Evolutionary conservation across 1,284 basidiomycete genomes (phyloP).

Genomic region (Trichosporon inkin): DNA sequence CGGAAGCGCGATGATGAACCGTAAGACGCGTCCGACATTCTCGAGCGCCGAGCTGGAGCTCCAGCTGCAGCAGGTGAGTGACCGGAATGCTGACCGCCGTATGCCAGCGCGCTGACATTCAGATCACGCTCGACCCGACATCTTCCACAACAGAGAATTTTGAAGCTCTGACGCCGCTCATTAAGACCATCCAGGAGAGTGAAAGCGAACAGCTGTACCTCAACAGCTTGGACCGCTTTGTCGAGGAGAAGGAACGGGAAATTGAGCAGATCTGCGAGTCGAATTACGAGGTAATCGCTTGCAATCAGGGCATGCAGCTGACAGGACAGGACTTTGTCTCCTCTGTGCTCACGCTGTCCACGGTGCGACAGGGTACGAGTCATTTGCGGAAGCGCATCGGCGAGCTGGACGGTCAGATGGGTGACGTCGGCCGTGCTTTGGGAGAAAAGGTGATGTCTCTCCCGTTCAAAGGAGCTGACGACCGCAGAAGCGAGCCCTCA

Average conservation of each 20-base stretch:
- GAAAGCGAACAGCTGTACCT: constrained; percentile 89
- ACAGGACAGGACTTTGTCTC: constrained; percentile 74
- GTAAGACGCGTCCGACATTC: constrained; percentile 45
- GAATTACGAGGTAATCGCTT: constrained; percentile 68
- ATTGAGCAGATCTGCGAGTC: constrained; percentile 93
- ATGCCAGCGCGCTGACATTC: constrained; percentile 2
- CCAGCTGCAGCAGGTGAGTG: constrained; percentile 47
- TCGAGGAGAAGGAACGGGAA: constrained; percentile 88
- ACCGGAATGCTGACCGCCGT: background rate
- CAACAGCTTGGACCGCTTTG: constrained; percentile 75
- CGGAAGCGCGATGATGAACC: constrained; percentile 30
- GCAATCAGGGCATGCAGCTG: background rate
- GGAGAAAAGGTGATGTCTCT: constrained; percentile 63
- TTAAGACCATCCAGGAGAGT: constrained; percentile 86
- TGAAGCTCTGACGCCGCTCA: constrained; percentile 85
- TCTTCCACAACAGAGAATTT: constrained; percentile 64
- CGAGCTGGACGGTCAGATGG: constrained; percentile 59
- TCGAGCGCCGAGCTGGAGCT: constrained; percentile 49
- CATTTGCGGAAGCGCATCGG: constrained; percentile 56
- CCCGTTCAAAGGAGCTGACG: background rate
- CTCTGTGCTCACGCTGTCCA: constrained; percentile 90
- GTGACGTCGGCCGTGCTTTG: constrained; percentile 68
- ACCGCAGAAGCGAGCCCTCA: constrained; percentile 65
- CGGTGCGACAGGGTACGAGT: constrained; percentile 70
- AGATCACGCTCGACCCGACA: constrained; percentile 47